Evolutionary conservation across 148 eudicot species (phyloP).

Genomic region (Vaccinium macrocarpon): DNA sequence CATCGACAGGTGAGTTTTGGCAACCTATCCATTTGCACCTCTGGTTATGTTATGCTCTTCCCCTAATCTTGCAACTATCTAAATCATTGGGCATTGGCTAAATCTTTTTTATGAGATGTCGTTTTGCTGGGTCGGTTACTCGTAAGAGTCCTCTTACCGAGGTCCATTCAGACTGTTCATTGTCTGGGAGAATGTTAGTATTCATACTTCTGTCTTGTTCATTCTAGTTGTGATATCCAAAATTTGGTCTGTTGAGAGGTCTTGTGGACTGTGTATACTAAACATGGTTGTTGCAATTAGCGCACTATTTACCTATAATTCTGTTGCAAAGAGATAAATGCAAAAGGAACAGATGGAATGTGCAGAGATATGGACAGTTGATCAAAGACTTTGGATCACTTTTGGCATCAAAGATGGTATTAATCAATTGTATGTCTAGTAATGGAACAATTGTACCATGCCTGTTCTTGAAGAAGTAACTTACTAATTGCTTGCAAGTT

Average conservation of each 20-base stretch:
- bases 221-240: neutral
- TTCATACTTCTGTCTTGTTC: neutral
- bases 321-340: constrained; percentile 2
- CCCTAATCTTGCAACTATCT: neutral
- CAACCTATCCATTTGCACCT: neutral
- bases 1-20: neutral
- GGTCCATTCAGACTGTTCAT: neutral
- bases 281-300: neutral
- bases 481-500: neutral
- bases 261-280: neutral
- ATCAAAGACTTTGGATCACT: neutral
- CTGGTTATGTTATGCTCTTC: neutral
- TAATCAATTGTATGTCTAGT: neutral
- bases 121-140: neutral
- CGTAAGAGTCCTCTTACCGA: neutral
- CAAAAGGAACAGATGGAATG: neutral
- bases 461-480: neutral
- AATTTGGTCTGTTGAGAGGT: neutral
- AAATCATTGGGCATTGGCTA: neutral
- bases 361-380: neutral
- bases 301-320: neutral
- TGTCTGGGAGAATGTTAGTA: neutral
- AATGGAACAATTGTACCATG: neutral
- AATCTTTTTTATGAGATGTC: neutral
- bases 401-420: neutral